Conservation (phyloP, 495 filamentous ascomycete genomes). For the Aspergillus diversus region DNA sequence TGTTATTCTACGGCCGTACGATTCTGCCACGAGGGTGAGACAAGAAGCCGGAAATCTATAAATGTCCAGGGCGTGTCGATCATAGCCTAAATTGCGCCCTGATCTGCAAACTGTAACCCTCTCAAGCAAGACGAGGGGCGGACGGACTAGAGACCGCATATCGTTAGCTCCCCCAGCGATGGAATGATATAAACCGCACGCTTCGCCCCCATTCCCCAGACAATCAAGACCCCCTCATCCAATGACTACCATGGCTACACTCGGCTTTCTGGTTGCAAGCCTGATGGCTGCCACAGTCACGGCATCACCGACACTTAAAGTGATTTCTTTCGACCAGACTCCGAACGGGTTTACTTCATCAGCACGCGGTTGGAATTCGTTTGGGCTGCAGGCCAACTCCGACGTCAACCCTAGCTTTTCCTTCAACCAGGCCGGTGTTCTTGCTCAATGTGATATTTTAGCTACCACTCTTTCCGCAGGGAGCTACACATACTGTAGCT, state of each 20-base stretch:
- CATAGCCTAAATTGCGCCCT: no score
- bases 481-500: background rate
- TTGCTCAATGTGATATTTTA: background rate
- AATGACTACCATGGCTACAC: background rate
- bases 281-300: background rate
- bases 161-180: no score
- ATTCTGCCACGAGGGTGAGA: no score
- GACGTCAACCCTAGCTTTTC: background rate
- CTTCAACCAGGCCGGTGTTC: background rate
- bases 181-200: no score
- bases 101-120: no score
- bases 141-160: no score
- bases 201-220: no score
- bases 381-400: background rate
- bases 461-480: background rate
- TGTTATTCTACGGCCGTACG: no score
- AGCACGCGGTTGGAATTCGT: background rate
- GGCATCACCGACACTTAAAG: background rate
- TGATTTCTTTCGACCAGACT: background rate
- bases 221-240: background rate
- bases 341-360: background rate
- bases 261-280: background rate
- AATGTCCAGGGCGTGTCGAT: no score
- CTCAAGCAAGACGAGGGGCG: no score
- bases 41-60: no score